phyloP scores from a whole-genome alignment of 164 flowering plant species.

The Piper betle region DNA sequence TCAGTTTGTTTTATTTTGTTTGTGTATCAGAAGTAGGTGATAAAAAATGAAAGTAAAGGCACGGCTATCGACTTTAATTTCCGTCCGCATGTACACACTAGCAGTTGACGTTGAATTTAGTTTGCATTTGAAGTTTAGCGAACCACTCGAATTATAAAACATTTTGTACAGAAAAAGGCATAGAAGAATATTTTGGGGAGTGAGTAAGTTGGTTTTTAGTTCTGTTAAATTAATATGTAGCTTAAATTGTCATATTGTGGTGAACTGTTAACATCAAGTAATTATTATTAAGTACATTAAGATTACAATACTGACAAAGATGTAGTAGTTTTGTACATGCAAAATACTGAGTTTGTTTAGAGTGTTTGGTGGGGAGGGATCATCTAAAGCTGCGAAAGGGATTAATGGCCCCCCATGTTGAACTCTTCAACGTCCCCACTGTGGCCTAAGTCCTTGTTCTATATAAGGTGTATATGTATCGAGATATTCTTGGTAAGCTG shows the following conservation, averaged over 20 bases:
- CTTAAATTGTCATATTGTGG: not conserved
- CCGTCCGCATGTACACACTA: not conserved
- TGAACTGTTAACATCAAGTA: conserved; percentile 5
- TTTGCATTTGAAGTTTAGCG: not conserved
- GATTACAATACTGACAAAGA: not conserved
- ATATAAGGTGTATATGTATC: conserved; percentile 1
- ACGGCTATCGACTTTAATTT: not conserved
- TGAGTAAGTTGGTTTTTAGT: not conserved
- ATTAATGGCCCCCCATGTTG: conserved; percentile 4
- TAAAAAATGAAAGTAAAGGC: not conserved
- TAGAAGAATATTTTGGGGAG: not conserved
- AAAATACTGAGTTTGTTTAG: not conserved
- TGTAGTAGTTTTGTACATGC: not conserved
- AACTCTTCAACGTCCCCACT: not conserved
- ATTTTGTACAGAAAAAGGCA: not conserved
- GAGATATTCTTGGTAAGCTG: not conserved
- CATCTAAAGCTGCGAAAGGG: not conserved
- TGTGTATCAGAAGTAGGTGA: no score
- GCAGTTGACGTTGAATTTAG: no score
- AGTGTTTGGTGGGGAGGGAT: conserved; percentile 6
- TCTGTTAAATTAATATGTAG: not conserved
- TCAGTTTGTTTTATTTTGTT: no score
- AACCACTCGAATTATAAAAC: not conserved
- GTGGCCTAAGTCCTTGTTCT: not conserved
- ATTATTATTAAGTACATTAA: not conserved